Conservation (phyloP, 2,329 filamentous ascomycete species). For the Trichoderma pleuroti region DNA sequence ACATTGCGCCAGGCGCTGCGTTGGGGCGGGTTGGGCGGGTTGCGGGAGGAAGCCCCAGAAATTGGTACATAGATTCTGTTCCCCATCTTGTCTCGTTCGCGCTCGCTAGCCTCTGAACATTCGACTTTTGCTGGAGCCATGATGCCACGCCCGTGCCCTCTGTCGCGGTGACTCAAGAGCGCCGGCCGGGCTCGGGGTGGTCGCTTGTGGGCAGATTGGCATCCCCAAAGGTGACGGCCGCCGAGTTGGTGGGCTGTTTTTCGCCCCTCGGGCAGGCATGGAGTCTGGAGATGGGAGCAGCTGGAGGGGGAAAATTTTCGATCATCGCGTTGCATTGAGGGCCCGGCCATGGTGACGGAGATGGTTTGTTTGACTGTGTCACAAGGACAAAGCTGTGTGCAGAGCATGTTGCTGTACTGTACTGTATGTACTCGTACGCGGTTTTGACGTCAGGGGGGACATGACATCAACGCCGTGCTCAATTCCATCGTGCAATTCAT, state of each 20-base stretch:
- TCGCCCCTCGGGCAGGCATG: constrained; percentile 18
- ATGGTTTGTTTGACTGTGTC: background rate
- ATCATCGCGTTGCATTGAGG: background rate
- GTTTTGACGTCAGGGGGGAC: background rate
- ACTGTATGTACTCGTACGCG: background rate
- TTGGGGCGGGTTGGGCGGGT: background rate
- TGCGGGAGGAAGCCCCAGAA: constrained; percentile 1
- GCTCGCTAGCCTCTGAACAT: constrained; percentile 10
- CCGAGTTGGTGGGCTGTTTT: constrained; percentile 19
- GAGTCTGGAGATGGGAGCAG: background rate
- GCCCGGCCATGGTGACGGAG: background rate
- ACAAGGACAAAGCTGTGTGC: constrained; percentile 2
- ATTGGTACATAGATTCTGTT: background rate
- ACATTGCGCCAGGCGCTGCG: constrained; percentile 3
- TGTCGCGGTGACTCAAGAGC: constrained; percentile 17
- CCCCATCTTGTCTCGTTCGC: background rate
- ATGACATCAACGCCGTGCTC: background rate
- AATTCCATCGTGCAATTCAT: background rate
- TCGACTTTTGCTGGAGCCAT: constrained; percentile 12
- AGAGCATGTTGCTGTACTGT: background rate
- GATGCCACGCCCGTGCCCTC: constrained; percentile 14
- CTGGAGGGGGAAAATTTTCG: background rate
- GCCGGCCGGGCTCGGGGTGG: constrained; percentile 4
- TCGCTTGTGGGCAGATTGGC: constrained; percentile 17
- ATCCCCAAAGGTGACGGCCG: background rate